Percentiles rank a stretch among this genome's conserved stretches.
Conservation (phyloP, 805 yeast genomes). For the Suhomyces pyralidae region DNA sequence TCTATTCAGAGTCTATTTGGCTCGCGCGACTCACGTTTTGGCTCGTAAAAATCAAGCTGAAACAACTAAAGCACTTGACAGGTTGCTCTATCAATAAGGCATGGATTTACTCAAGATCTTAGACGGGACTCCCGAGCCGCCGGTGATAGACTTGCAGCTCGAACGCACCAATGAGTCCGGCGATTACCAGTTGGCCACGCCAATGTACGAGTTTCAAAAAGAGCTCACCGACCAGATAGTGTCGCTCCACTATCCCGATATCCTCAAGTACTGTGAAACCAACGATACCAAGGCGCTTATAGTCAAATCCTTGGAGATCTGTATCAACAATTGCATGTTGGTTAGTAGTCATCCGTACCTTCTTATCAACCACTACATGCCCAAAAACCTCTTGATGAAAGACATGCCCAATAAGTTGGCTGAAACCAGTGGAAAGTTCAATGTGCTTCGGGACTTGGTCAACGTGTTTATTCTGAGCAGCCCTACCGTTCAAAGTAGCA, state of each 20-base stretch:
- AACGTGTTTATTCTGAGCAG: slow-evolving; percentile 44
- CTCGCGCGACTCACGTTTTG: neutral
- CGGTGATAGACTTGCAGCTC: slow-evolving; percentile 56
- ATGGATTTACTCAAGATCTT: slow-evolving; percentile 77
- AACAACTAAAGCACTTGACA: neutral
- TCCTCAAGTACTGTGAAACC: slow-evolving; percentile 77
- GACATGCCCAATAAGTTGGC: slow-evolving; percentile 69
- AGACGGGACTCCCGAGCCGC: slow-evolving; percentile 84
- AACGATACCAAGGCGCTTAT: slow-evolving; percentile 50
- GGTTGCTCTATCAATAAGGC: neutral
- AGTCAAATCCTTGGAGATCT: slow-evolving; percentile 70
- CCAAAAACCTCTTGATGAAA: slow-evolving; percentile 68
- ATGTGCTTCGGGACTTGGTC: slow-evolving; percentile 61
- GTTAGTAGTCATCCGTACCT: slow-evolving; percentile 90
- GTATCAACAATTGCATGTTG: slow-evolving; percentile 70
- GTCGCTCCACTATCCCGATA: slow-evolving; percentile 87
- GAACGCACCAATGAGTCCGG: slow-evolving; percentile 47
- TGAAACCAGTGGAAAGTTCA: slow-evolving; percentile 82
- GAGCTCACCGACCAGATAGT: slow-evolving; percentile 90
- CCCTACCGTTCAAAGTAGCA: slow-evolving; percentile 11
- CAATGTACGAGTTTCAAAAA: slow-evolving; percentile 81
- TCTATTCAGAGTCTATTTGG: neutral
- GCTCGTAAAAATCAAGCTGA: neutral
- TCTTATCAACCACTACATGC: slow-evolving; percentile 79
- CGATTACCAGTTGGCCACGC: slow-evolving; percentile 76